Evolutionary conservation across 768 basidiomycete genomes (phyloP).

Genomic region (Russula virescens): DNA sequence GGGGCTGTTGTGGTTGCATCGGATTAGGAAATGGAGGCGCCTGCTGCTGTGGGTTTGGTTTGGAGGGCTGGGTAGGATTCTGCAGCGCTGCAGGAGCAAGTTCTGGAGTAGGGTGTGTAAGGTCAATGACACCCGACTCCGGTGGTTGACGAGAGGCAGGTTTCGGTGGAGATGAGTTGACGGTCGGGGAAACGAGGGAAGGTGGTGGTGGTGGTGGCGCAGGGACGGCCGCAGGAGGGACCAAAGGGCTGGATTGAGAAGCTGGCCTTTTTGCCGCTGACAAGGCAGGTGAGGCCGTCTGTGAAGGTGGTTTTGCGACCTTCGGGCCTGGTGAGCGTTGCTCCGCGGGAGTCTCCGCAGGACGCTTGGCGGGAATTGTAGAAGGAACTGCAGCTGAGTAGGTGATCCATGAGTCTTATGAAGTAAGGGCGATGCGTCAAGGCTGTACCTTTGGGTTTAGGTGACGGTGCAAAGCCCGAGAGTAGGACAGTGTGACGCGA

Average conservation of each 20-base stretch:
- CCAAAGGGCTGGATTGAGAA: conserved; percentile 19
- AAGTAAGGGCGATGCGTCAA: not conserved
- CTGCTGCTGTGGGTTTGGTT: not conserved
- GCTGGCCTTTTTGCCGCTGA: conserved; percentile 13
- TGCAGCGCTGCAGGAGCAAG: not conserved
- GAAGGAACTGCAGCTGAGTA: conserved; percentile 8
- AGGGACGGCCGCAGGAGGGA: conserved; percentile 6
- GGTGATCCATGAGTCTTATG: conserved; percentile 4
- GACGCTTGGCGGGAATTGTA: conserved; percentile 22
- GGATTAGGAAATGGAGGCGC: conserved; percentile 11
- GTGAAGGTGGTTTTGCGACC: conserved; percentile 10
- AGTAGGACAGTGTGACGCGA: conserved; percentile 17
- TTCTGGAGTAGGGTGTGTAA: conserved; percentile 14
- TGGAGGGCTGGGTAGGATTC: conserved; percentile 1
- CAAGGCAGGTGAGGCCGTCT: conserved; percentile 17
- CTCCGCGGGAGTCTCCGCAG: conserved; percentile 14
- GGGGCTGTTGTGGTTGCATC: not conserved
- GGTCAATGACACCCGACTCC: conserved; percentile 11
- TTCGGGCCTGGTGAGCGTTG: conserved; percentile 23
- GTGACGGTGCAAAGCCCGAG: conserved; percentile 19
- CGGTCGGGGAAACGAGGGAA: not conserved
- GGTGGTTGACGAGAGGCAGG: conserved; percentile 3
- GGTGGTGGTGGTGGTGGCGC: conserved; percentile 14
- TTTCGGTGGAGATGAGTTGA: conserved; percentile 13
- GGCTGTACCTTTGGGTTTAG: conserved; percentile 22